Evolutionary conservation across 83 land plant species (phyloP), one percentile per base, ranked within the genome.

Genomic region (Isoetes engelmannii): DNA sequence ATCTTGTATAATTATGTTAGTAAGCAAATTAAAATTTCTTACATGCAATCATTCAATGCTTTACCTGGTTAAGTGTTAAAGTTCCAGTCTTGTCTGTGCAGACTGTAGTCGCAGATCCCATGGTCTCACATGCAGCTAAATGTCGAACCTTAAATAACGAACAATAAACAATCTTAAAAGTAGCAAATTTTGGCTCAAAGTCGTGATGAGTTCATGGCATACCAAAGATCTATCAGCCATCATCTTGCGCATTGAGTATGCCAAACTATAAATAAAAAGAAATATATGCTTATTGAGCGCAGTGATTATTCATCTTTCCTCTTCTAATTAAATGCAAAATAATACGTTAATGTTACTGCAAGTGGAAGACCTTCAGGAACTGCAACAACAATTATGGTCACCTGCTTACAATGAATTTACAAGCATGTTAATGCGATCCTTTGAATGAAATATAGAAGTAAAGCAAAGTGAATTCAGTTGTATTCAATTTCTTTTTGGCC

Each of bases 21-120:
- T 28, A 28, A 28, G 37, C 37, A 28, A 28, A 28, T 28, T 28
- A 28, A 28, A 28, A 2, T 28, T 28, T 28, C 2, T 28, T 28
- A 28, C 2, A 1, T 51, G 17, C 13, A 51, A 51, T 51, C 41
- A 7, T 18, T 48, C 1, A 67, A 0, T 55, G 54, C 67, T 37
- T 56, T 44, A 69, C 83, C 71, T 86, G 82, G 57, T 89, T 89
- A 70, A 86, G 12, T n/a, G 92, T 89, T 67, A 89, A 68, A 3
- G 92, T 89, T 5, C 92, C 92, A 0, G 92, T 89, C 70, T 89
- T 89, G 44, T 89, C 92, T 5, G 85, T 89, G 63, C 92, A 89
- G 54, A 89, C 82, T 45, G 84, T 68, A 4, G 87, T 86, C 5
- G 83, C 87, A 47, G 87, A 81, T 15, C 92, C 92, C 92, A 89